Conservation (phyloP, 2,329 filamentous ascomycete genomes). For the Colletotrichum coccodes region DNA sequence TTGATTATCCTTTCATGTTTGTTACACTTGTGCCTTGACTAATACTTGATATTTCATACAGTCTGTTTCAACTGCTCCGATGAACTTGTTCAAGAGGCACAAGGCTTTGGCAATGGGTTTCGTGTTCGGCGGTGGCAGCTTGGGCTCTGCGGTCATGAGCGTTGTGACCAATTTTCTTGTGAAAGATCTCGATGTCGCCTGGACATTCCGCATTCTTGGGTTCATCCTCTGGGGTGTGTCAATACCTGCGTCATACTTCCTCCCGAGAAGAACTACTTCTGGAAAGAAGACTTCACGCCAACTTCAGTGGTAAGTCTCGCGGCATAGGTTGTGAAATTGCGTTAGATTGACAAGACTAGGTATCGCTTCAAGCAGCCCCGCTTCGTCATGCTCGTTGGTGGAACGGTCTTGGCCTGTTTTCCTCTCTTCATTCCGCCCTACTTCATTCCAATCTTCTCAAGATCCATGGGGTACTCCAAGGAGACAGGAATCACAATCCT, state of each 20-base stretch:
- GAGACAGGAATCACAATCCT: slow-evolving; percentile 36
- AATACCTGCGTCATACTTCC: slow-evolving; percentile 39
- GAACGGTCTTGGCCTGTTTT: slow-evolving; percentile 38
- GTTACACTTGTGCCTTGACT: neutral
- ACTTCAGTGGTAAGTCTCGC: slow-evolving; percentile 37
- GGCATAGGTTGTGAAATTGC: neutral
- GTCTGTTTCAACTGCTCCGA: slow-evolving; percentile 40
- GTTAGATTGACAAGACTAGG: slow-evolving; percentile 27
- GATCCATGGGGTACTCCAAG: slow-evolving; percentile 36
- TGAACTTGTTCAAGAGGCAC: slow-evolving; percentile 39
- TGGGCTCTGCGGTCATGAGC: slow-evolving; percentile 41
- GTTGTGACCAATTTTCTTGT: slow-evolving; percentile 37
- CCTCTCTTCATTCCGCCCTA: slow-evolving; percentile 41
- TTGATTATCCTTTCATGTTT: neutral
- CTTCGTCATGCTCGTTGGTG: slow-evolving; percentile 38
- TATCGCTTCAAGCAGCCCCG: slow-evolving; percentile 37
- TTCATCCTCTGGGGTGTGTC: slow-evolving; percentile 41
- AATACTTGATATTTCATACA: slow-evolving; percentile 13
- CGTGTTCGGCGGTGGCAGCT: slow-evolving; percentile 40
- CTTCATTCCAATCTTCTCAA: slow-evolving; percentile 41
- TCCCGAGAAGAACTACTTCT: neutral
- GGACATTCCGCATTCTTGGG: slow-evolving; percentile 41
- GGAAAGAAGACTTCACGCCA: slow-evolving; percentile 10
- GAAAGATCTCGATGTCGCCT: slow-evolving; percentile 36
- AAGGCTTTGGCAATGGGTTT: slow-evolving; percentile 41